Evolutionary conservation across 2,329 filamentous ascomycete genomes (phyloP).

Genomic region (Exophiala calicioides): DNA sequence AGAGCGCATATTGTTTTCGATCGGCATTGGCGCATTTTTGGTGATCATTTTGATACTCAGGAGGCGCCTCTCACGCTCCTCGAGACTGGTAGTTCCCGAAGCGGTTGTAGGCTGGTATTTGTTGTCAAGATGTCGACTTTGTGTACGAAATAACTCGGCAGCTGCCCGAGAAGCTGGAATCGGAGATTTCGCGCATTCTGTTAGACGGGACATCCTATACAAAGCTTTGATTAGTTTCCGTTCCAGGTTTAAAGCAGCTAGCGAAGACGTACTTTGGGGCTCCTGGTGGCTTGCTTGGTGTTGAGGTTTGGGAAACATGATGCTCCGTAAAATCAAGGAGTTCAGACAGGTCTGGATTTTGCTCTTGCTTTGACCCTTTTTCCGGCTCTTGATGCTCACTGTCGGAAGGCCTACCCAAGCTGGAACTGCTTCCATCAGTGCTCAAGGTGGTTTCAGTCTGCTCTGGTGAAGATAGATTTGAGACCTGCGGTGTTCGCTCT

Average conservation of each 20-base stretch:
- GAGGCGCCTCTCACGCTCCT: conserved; percentile 9
- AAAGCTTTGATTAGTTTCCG: conserved; percentile 2
- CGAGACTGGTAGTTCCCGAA: neutral
- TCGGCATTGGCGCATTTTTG: neutral
- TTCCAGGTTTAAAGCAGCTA: neutral
- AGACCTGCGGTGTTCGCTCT: too few species aligned
- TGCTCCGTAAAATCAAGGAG: conserved; percentile 14
- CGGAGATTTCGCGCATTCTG: neutral
- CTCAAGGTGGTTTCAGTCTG: neutral
- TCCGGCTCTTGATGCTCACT: conserved; percentile 4
- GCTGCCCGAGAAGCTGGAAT: conserved; percentile 15
- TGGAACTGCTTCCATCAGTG: neutral
- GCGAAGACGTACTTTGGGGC: conserved; percentile 14
- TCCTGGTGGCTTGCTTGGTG: neutral
- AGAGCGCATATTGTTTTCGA: conserved; percentile 7
- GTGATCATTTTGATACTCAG: neutral
- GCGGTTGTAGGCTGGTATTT: neutral
- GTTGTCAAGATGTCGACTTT: conserved; percentile 9
- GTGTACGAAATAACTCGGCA: conserved; percentile 15
- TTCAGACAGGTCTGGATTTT: conserved; percentile 3
- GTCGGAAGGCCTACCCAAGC: too few species aligned
- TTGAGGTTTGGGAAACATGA: conserved; percentile 2
- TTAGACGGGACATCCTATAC: conserved; percentile 3
- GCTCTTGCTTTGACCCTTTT: neutral
- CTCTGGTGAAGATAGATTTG: too few species aligned